Evolutionary conservation across 768 basidiomycete species (phyloP), one percentile per base, ranked within the genome.

Genomic region (Tricholoma sp.): DNA sequence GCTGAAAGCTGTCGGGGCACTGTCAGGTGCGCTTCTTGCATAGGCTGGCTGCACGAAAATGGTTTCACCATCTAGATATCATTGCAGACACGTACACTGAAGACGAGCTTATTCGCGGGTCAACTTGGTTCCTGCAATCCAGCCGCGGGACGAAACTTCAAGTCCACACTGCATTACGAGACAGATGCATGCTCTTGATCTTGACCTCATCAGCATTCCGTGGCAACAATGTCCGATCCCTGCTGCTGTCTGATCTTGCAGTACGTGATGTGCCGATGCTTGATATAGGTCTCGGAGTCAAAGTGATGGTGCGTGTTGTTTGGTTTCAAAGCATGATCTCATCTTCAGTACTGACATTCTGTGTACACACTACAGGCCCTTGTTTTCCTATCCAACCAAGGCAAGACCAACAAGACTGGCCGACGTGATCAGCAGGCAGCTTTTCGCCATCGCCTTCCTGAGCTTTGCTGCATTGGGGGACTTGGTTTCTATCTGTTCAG

Each of bases 401-500:
- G n/a, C n/a, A n/a, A n/a, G n/a, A n/a, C n/a, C n/a, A n/a, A n/a
- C n/a, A n/a, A n/a, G n/a, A n/a, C n/a, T n/a, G n/a, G n/a, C n/a
- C n/a, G n/a, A n/a, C n/a, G n/a, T n/a, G 71, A 76, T 41, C 68
- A 73, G 50, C 70, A 72, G 47, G 68, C 63, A 11, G 59, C 63
- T 3, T 57, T 76, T 31, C 57, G 64, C 0, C 73, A 75, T 46
- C 52, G 55, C 0, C 27, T 64, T 14, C 63, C 67, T n/a, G n/a
- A n/a, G n/a, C n/a, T n/a, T n/a, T n/a, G n/a, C n/a, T n/a, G n/a
- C n/a, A n/a, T n/a, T n/a, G n/a, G n/a, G n/a, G n/a, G n/a, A n/a
- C n/a, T n/a, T n/a, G n/a, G n/a, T n/a, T n/a, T n/a, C n/a, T n/a
- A n/a, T n/a, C n/a, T n/a, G n/a, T n/a, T n/a, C n/a, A n/a, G n/a